Percentiles rank a stretch among this genome's conserved stretches.
These are phyloP conservation scores for Eremochloa ophiuroides DNA, from an alignment of 176 grass and related monocot species.

Conservation along the genomic window DNA sequence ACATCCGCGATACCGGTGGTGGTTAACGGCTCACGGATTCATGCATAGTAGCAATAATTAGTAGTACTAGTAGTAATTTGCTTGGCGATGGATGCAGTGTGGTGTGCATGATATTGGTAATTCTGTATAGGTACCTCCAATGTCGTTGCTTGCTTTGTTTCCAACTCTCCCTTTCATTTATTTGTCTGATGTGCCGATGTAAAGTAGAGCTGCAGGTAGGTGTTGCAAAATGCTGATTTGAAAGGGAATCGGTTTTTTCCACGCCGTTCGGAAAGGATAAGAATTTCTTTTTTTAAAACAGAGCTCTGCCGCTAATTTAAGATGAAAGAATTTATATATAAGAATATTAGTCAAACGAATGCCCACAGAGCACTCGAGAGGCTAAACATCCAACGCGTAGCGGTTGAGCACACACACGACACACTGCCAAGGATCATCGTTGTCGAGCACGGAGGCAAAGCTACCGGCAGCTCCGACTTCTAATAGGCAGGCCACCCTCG, in stretches of 20 bases:
- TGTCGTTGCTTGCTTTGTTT: background rate
- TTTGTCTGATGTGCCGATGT: background rate
- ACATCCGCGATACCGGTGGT: background rate
- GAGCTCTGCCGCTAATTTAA: too few relatives aligned
- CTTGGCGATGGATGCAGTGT: background rate
- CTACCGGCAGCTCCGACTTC: too few relatives aligned
- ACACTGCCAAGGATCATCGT: too few relatives aligned
- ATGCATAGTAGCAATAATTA: background rate
- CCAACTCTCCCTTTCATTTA: background rate
- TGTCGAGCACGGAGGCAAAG: too few relatives aligned
- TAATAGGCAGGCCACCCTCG: too few relatives aligned
- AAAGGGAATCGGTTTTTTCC: background rate
- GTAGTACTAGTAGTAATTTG: background rate
- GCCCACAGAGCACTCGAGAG: too few relatives aligned
- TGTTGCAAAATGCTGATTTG: background rate
- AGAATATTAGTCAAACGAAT: too few relatives aligned
- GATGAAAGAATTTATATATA: too few relatives aligned
- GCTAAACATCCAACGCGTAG: too few relatives aligned
- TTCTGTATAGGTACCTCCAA: background rate
- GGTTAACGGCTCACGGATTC: constrained; percentile 18
- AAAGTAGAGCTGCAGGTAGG: background rate
- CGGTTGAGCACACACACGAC: too few relatives aligned
- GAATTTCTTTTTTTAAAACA: too few relatives aligned
- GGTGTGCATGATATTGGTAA: background rate
- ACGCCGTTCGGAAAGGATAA: background rate